These are phyloP conservation scores for Aspergillus ruber DNA, from an alignment of 2,329 filamentous ascomycete genomes.

Conservation along the genomic window DNA sequence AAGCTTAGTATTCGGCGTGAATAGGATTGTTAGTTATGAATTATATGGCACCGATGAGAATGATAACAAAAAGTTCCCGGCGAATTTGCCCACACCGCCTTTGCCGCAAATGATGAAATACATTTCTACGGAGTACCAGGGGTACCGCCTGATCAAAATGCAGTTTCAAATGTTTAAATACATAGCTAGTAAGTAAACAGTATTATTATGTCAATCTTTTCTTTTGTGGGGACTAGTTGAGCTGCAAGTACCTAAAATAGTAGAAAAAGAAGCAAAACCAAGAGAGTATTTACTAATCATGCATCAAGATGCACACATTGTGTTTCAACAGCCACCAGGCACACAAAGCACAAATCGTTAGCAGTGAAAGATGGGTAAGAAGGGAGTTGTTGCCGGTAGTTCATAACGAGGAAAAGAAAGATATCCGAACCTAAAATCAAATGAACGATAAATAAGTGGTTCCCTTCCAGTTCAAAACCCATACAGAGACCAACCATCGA, in stretches of 20 bases:
- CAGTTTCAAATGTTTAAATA: not conserved
- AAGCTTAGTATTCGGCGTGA: not conserved
- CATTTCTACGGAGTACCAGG: not conserved
- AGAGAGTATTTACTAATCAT: not conserved
- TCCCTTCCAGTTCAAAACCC: conserved; percentile 43
- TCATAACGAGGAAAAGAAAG: too few relatives aligned
- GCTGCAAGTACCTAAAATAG: not conserved
- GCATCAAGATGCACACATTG: not conserved
- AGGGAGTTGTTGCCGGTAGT: too few relatives aligned
- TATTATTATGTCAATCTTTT: too few relatives aligned
- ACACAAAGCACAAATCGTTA: not conserved
- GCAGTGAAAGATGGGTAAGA: not conserved
- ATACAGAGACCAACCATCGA: conserved; percentile 63
- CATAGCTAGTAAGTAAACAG: not conserved
- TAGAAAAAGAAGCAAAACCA: not conserved
- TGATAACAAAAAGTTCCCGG: not conserved
- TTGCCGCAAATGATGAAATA: not conserved
- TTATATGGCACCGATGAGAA: not conserved
- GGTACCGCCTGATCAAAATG: not conserved
- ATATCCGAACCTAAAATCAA: not conserved
- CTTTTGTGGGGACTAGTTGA: not conserved
- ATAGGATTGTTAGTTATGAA: not conserved
- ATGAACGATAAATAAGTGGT: not conserved
- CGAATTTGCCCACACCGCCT: not conserved
- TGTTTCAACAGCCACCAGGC: not conserved